phyloP scores from a whole-genome alignment of 257 asterid species.

The Solanum clarkiae region DNA sequence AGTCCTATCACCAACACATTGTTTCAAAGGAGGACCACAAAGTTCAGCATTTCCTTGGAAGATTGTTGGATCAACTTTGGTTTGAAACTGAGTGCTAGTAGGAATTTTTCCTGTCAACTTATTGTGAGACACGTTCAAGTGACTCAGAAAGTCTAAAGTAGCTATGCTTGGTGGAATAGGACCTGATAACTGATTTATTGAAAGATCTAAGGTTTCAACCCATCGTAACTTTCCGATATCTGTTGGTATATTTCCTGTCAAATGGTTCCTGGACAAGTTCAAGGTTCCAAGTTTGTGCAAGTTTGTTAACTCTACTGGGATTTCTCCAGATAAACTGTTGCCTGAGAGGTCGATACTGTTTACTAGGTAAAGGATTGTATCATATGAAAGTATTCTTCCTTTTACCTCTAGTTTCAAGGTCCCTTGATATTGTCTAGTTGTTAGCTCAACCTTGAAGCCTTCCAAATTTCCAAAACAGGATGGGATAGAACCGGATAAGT shows the following conservation, averaged over 20 bases:
- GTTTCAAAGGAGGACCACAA: constrained; percentile 15
- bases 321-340: constrained; percentile 16
- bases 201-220: constrained; percentile 21
- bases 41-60: constrained; percentile 15
- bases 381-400: constrained; percentile 16
- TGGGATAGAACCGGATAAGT: constrained; percentile 13
- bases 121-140: constrained; percentile 22
- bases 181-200: constrained; percentile 15
- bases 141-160: constrained; percentile 13
- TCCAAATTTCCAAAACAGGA: constrained; percentile 16
- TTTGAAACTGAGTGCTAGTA: constrained; percentile 12
- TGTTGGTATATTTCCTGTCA: constrained; percentile 15
- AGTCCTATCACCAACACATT: background rate
- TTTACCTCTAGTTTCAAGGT: constrained; percentile 9
- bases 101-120: constrained; percentile 31
- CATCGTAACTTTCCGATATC: constrained; percentile 2
- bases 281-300: constrained; percentile 18
- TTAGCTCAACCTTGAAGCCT: constrained; percentile 12
- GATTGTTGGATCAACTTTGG: constrained; percentile 15
- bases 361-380: constrained; percentile 12
- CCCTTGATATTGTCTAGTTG: background rate
- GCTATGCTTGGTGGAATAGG: constrained; percentile 15
- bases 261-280: constrained; percentile 23
- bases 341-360: constrained; percentile 24
- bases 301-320: constrained; percentile 10